Base-by-base conservation (phyloP, 805 yeast genomes). In the Candida gorgasii region DNA sequence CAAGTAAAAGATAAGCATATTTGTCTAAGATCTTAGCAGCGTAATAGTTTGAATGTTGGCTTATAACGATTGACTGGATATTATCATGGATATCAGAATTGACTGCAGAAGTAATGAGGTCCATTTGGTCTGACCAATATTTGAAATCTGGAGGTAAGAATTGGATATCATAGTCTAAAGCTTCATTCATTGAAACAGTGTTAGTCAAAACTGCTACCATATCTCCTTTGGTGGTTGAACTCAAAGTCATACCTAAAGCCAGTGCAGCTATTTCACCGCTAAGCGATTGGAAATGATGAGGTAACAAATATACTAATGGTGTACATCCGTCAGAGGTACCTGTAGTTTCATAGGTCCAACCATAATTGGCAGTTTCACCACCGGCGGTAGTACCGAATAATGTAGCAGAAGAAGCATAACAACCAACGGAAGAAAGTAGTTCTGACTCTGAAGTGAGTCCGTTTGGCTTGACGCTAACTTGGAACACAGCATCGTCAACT, bases 401-500 rank as follows among this genome's bases (percentile, higher is more conserved):
- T 3, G 53, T 44, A n/a, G 81, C 80, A 19, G 66, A 69, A 2
- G 73, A 70, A 3, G 76, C 78, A 56, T 81, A 85, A 49, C 72
- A 63, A 26, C 95, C 95, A 24, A 90, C 89, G 11, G 84, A 78
- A 20, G 62, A 45, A 56, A 82, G 89, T 54, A 81, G 79, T 45
- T 55, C 61, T 5, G 63, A 54, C 13, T 72, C 76, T 19, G 58
- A 54, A 9, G 51, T 48, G 31, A 56, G 19, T n/a, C 48, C 43
- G 4, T 51, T 37, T 14, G 69, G 65, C 11, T 69, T 67, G 37
- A 53, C 44, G 6, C 66, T 68, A 6, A 53, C 45, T 51, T 67
- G 73, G 27, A 67, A 46, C 22, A 66, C 65, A 19, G 75, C 72
- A 7, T 79, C 79, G 48, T 69, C 62, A 19, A 70, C 69, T 1